A percentile compares a stretch with the other conserved stretches of the same genome.
Conservation (phyloP, 192 early-diverging fungal species). For the Oehlia diaphana region DNA sequence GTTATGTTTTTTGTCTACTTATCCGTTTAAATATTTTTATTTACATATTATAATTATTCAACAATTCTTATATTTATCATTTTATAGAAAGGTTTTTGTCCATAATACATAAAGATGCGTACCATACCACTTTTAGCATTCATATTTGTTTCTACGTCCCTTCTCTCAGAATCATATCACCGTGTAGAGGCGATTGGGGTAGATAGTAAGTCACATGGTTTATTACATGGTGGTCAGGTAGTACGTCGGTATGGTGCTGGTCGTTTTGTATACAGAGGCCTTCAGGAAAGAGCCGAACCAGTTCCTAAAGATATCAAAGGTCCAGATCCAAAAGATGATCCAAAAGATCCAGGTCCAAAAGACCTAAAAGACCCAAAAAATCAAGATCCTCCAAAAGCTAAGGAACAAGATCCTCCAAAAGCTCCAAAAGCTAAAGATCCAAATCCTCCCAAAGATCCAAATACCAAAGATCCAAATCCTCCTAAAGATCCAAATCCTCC, state of each 20-base stretch:
- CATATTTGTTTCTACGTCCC: slow-evolving; percentile 9
- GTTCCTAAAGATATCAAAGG: not conserved
- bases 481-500: no score
- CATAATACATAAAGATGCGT: not conserved
- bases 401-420: no score
- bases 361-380: not conserved
- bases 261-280: not conserved
- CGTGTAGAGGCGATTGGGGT: not conserved
- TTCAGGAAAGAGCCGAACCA: not conserved
- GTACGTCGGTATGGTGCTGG: not conserved
- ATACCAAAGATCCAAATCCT: no score
- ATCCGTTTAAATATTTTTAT: no score
- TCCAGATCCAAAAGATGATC: not conserved
- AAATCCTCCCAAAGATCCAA: no score
- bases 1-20: no score
- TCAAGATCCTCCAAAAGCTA: no score
- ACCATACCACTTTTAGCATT: slow-evolving; percentile 6
- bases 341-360: not conserved
- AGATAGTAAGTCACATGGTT: not conserved
- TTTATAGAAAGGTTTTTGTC: not conserved
- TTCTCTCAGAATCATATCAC: slow-evolving; percentile 5
- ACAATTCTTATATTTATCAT: not conserved
- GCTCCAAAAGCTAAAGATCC: no score
- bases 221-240: not conserved
- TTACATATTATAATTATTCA: not conserved